Conservation (phyloP, 108 stramenopile genomes). For the Chaetoceros tenuissimus region DNA sequence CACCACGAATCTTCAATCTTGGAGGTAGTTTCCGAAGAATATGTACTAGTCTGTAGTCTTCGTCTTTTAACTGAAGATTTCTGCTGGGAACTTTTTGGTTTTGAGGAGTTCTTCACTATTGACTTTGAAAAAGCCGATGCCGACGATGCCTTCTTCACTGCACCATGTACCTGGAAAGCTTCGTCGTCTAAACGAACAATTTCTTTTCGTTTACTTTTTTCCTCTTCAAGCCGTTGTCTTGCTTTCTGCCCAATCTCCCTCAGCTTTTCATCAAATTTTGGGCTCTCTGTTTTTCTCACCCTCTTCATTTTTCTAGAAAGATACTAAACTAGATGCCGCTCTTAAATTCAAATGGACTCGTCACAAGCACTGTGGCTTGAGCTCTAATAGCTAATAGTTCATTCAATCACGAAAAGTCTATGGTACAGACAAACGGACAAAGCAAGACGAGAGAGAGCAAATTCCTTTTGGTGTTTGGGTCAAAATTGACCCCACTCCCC, state of each 20-base stretch:
- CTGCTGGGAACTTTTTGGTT: constrained; percentile 6
- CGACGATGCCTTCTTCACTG: background rate
- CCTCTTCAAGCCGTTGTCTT: constrained; percentile 42
- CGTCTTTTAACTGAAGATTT: constrained; percentile 14
- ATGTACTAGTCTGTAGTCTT: background rate
- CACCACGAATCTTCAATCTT: constrained; percentile 34
- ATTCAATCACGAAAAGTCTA: too few relatives aligned
- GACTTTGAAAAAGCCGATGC: background rate
- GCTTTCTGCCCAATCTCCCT: constrained; percentile 56
- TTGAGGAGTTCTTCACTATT: background rate
- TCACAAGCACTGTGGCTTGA: too few relatives aligned
- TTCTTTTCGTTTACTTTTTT: constrained; percentile 53
- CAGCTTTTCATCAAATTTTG: constrained; percentile 9
- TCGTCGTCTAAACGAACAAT: constrained; percentile 39
- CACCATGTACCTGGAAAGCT: constrained; percentile 2
- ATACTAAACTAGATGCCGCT: too few relatives aligned
- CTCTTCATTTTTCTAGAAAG: too few relatives aligned
- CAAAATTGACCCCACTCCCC: too few relatives aligned
- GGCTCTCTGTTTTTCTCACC: too few relatives aligned
- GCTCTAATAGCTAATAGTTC: too few relatives aligned
- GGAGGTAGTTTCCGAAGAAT: background rate
- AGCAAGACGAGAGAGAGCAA: too few relatives aligned
- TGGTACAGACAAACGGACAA: too few relatives aligned
- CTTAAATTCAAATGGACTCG: too few relatives aligned
- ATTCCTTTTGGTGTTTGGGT: too few relatives aligned